Evolutionary conservation across 495 filamentous ascomycete genomes (phyloP).

Genomic region (Chaetomium cochliodes): DNA sequence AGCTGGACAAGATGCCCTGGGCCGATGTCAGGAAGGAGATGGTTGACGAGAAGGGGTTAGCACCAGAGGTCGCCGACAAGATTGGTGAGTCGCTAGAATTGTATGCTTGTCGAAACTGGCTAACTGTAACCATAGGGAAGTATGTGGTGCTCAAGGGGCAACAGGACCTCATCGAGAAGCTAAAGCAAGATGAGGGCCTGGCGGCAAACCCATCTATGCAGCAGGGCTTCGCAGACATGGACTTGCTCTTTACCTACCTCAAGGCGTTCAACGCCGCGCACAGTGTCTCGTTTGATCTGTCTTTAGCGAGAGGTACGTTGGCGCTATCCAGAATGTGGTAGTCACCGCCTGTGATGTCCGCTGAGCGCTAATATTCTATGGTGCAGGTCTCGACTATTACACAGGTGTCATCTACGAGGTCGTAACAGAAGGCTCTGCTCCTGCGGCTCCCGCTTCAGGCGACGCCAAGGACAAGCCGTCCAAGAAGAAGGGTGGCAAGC

Average conservation of each 20-base stretch:
- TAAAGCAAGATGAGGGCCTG: slow-evolving; percentile 63
- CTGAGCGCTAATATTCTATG: neutral
- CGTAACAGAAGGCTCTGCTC: slow-evolving; percentile 65
- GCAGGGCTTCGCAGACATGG: slow-evolving; percentile 78
- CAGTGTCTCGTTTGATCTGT: slow-evolving; percentile 76
- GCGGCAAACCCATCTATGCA: slow-evolving; percentile 68
- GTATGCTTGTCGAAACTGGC: slow-evolving; percentile 26
- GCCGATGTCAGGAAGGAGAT: slow-evolving; percentile 88
- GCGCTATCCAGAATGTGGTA: neutral
- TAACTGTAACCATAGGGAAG: slow-evolving; percentile 18
- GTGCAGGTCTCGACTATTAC: slow-evolving; percentile 21
- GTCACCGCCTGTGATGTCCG: slow-evolving; percentile 25
- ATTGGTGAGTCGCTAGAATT: slow-evolving; percentile 84
- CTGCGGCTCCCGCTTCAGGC: slow-evolving; percentile 36
- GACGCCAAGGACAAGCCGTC: slow-evolving; percentile 50
- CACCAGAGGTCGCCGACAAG: slow-evolving; percentile 69
- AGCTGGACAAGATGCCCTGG: slow-evolving; percentile 92
- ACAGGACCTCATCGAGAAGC: slow-evolving; percentile 63
- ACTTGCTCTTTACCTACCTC: slow-evolving; percentile 75
- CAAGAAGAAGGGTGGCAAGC: slow-evolving; percentile 58
- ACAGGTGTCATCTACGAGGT: slow-evolving; percentile 94
- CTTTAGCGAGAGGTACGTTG: slow-evolving; percentile 62
- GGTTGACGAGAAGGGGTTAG: slow-evolving; percentile 80
- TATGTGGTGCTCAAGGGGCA: slow-evolving; percentile 28
- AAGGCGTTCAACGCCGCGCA: slow-evolving; percentile 70